These are phyloP conservation scores for Fusarium proliferatum DNA, from an alignment of 2,329 filamentous ascomycete genomes.

Conservation along the genomic window DNA sequence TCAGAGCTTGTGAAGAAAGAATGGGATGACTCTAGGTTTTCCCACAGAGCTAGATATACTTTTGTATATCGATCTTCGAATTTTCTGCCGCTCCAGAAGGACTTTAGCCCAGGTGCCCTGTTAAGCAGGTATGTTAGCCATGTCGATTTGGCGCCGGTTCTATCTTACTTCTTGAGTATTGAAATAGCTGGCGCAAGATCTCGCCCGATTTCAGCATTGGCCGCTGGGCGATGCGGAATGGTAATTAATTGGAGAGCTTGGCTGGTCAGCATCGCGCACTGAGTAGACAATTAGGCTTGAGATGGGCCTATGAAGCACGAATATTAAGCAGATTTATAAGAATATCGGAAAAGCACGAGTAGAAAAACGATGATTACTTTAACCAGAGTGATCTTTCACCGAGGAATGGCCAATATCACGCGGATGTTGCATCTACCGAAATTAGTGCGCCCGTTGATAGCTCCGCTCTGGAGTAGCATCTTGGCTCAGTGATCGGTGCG, in stretches of 20 bases:
- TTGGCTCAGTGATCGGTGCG: background rate
- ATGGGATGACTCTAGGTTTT: background rate
- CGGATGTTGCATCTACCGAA: background rate
- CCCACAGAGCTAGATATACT: background rate
- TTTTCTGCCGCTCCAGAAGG: background rate
- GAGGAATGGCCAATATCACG: background rate
- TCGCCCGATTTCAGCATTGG: background rate
- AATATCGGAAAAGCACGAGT: background rate
- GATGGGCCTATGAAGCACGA: accelerated
- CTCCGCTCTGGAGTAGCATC: background rate
- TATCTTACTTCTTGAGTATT: background rate
- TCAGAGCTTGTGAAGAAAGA: background rate
- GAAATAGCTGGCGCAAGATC: background rate
- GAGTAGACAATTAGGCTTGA: background rate
- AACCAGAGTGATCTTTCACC: background rate
- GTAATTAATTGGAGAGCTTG: background rate
- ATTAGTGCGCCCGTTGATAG: background rate
- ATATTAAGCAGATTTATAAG: background rate
- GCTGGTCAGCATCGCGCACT: background rate
- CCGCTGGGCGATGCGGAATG: background rate
- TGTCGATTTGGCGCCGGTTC: background rate
- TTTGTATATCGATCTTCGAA: background rate
- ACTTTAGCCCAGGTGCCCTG: background rate
- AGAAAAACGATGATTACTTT: background rate
- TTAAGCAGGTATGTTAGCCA: background rate